These are phyloP conservation scores for Penicillium paradoxum DNA, from an alignment of 495 filamentous ascomycete genomes.

Conservation along the genomic window DNA sequence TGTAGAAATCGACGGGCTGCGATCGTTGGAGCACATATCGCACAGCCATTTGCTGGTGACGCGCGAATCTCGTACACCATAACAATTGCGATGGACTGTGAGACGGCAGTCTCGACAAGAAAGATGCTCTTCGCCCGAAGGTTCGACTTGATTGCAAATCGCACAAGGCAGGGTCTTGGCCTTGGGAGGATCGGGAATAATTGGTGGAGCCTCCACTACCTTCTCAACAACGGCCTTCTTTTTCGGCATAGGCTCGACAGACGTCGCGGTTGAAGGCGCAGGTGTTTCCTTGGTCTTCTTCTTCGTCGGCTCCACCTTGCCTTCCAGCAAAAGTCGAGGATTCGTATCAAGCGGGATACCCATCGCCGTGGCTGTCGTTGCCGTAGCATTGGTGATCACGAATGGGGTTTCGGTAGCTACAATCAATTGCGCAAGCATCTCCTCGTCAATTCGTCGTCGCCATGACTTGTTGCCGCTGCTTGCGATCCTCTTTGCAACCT, in stretches of 20 bases:
- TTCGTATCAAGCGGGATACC: conserved; percentile 41
- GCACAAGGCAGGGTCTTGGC: conserved; percentile 77
- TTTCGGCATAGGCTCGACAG: conserved; percentile 51
- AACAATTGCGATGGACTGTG: conserved; percentile 90
- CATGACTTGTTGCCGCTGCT: conserved; percentile 77
- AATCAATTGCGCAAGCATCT: conserved; percentile 75
- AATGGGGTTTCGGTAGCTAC: conserved; percentile 49
- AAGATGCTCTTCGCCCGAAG: conserved; percentile 64
- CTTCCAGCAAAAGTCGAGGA: conserved; percentile 41
- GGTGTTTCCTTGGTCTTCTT: conserved; percentile 54
- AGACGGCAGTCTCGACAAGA: conserved; percentile 81
- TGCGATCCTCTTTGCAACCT: conserved; percentile 83
- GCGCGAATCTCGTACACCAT: conserved; percentile 71
- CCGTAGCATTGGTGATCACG: conserved; percentile 42
- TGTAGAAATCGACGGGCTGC: conserved; percentile 78
- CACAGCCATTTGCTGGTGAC: conserved; percentile 82
- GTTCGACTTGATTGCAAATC: conserved; percentile 72
- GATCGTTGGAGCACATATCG: conserved; percentile 93
- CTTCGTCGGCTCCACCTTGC: conserved; percentile 42
- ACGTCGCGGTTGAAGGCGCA: conserved; percentile 40
- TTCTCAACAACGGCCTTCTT: conserved; percentile 55
- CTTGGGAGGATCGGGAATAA: conserved; percentile 67
- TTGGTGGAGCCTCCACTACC: conserved; percentile 50
- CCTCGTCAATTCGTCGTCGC: conserved; percentile 87
- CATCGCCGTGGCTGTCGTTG: conserved; percentile 41